Percentiles rank a stretch among this genome's conserved stretches.
Evolutionary conservation across 768 basidiomycete genomes (phyloP).

Genomic region (Cystobasidiopsis lactophilus): DNA sequence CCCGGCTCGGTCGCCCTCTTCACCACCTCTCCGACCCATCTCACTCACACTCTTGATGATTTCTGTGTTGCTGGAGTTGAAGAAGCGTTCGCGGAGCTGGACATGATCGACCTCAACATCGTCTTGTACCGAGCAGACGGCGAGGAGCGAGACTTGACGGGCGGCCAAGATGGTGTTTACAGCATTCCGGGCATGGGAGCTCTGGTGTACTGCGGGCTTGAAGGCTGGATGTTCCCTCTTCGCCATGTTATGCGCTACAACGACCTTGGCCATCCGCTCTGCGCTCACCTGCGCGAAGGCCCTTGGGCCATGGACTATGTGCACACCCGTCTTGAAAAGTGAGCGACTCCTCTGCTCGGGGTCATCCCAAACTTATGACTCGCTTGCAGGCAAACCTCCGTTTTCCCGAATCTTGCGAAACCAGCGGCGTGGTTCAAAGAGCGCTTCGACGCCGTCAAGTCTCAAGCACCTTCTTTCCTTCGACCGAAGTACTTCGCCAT

Average conservation of each 20-base stretch:
- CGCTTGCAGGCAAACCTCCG: slow-evolving; percentile 28
- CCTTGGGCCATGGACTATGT: slow-evolving; percentile 85
- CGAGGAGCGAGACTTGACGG: slow-evolving; percentile 61
- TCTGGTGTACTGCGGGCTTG: slow-evolving; percentile 75
- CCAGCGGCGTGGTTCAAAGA: slow-evolving; percentile 68
- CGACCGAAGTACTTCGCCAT: slow-evolving; percentile 93
- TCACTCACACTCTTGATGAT: slow-evolving; percentile 46
- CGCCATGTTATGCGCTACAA: slow-evolving; percentile 66
- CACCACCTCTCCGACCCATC: slow-evolving; percentile 54
- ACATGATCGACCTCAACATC: slow-evolving; percentile 71
- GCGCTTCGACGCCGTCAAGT: slow-evolving; percentile 62
- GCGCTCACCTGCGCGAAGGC: slow-evolving; percentile 65
- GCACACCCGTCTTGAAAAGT: slow-evolving; percentile 45
- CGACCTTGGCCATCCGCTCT: slow-evolving; percentile 80
- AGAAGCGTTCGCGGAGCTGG: slow-evolving; percentile 47
- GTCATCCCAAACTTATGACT: slow-evolving; percentile 29
- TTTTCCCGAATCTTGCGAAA: slow-evolving; percentile 43
- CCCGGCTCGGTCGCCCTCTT: slow-evolving; percentile 89
- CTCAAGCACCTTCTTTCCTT: slow-evolving; percentile 56
- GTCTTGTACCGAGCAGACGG: slow-evolving; percentile 66
- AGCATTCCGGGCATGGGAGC: slow-evolving; percentile 51
- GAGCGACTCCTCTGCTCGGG: slow-evolving; percentile 23
- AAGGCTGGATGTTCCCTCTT: slow-evolving; percentile 90
- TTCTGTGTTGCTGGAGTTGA: slow-evolving; percentile 51
- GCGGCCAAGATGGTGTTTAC: slow-evolving; percentile 58